These are phyloP conservation scores for Chaetomiaceae sp. DNA, from an alignment of 2,329 filamentous ascomycete genomes.

Conservation along the genomic window DNA sequence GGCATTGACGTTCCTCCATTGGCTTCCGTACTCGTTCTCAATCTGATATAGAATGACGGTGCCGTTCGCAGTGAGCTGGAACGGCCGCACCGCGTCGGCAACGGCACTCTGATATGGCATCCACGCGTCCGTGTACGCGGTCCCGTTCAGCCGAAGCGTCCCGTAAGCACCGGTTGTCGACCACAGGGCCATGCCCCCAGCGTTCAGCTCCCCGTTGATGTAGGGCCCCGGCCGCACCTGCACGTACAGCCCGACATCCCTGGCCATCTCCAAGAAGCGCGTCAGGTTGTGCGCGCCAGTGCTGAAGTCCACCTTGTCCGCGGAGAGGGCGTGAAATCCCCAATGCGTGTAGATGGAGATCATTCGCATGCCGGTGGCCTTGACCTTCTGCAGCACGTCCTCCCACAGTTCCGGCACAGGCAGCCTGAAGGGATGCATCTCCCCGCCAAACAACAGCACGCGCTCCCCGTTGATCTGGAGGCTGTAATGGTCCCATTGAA, in stretches of 20 bases:
- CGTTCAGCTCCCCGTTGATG: slow-evolving; percentile 7
- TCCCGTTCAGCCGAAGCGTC: background rate
- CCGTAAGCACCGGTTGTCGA: background rate
- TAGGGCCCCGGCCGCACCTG: background rate
- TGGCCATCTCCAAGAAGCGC: slow-evolving; percentile 1
- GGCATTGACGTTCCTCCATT: background rate
- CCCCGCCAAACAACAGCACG: slow-evolving; percentile 4
- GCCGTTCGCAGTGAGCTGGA: slow-evolving; percentile 2
- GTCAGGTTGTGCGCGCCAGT: slow-evolving; percentile 2
- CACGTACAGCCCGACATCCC: slow-evolving; percentile 1
- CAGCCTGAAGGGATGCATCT: slow-evolving; percentile 8
- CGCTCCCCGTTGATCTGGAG: slow-evolving; percentile 5
- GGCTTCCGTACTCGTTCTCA: slow-evolving; percentile 3
- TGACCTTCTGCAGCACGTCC: slow-evolving; percentile 3
- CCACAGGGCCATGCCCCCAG: slow-evolving; percentile 3
- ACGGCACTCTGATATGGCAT: slow-evolving; percentile 1
- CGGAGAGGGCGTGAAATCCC: slow-evolving; percentile 5
- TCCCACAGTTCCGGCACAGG: slow-evolving; percentile 3
- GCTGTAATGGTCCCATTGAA: slow-evolving; percentile 6
- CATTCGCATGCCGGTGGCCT: slow-evolving; percentile 3
- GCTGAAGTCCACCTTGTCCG: background rate
- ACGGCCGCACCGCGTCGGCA: background rate
- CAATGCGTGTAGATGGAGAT: slow-evolving; percentile 10
- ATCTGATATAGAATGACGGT: slow-evolving; percentile 7
- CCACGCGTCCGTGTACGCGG: background rate